Percentiles rank a stretch among this genome's conserved stretches.
phyloP scores from a whole-genome alignment of 139 green algal genomes.

The Tetradesmus lagerheimii region DNA sequence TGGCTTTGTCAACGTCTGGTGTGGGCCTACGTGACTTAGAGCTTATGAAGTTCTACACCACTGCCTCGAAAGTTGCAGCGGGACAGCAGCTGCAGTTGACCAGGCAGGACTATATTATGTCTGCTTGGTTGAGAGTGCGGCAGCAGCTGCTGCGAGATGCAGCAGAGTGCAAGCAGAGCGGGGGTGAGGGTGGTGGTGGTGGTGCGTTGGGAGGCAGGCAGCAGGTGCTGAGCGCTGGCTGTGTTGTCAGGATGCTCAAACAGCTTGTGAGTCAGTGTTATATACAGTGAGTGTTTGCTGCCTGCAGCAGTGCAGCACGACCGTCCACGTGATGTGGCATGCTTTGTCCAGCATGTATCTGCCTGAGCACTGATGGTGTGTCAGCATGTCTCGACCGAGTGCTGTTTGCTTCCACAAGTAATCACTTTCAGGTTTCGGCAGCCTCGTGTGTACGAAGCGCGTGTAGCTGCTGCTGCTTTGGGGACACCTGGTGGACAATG shows the following conservation, averaged over 20 bases:
- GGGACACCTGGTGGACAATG: background rate
- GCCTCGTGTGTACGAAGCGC: too few relatives aligned
- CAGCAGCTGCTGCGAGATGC: background rate
- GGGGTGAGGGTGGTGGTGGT: background rate
- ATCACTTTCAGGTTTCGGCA: too few relatives aligned
- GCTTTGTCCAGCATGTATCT: too few relatives aligned
- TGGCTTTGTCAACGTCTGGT: background rate
- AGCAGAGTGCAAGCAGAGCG: background rate
- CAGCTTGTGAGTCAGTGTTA: slow-evolving; percentile 25
- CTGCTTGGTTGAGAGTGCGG: slow-evolving; percentile 39
- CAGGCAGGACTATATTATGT: slow-evolving; percentile 47
- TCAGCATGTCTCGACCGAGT: too few relatives aligned
- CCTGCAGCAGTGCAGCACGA: too few relatives aligned
- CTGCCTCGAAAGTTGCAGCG: background rate
- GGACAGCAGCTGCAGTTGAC: slow-evolving; percentile 5
- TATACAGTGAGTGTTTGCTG: background rate
- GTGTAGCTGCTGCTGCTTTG: too few relatives aligned
- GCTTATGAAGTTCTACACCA: slow-evolving; percentile 41
- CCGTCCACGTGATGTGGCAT: too few relatives aligned
- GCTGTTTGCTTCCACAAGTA: too few relatives aligned
- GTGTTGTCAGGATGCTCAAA: slow-evolving; percentile 5
- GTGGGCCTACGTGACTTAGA: slow-evolving; percentile 9
- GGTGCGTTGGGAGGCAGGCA: background rate
- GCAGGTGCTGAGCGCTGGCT: background rate
- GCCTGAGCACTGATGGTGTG: too few relatives aligned